Conservation (phyloP, 2,329 filamentous ascomycete genomes). For the Penicillium frequentans region DNA sequence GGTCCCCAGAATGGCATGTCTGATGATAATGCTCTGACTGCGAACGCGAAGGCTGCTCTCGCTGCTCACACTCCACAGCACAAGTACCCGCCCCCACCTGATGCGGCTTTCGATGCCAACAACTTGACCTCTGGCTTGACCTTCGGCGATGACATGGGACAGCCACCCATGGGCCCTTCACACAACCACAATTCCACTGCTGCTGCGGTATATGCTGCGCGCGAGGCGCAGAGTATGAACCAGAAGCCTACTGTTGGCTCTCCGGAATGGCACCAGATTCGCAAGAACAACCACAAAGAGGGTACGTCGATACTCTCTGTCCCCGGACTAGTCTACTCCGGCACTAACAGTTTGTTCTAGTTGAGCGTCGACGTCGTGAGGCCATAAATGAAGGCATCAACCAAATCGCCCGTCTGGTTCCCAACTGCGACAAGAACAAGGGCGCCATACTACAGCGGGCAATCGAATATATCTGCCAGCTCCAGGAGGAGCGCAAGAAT, state of each 20-base stretch:
- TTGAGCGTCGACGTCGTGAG: constrained; percentile 92
- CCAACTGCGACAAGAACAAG: constrained; percentile 98
- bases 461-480: constrained; percentile 88
- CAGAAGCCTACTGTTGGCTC: constrained; percentile 89
- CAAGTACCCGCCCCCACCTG: constrained; percentile 47
- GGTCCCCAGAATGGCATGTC: constrained; percentile 56
- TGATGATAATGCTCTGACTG: constrained; percentile 48
- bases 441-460: constrained; percentile 92
- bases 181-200: constrained; percentile 57
- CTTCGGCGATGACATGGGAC: constrained; percentile 43
- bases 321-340: not conserved
- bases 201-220: constrained; percentile 56
- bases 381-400: constrained; percentile 99
- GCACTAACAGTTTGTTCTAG: constrained; percentile 47
- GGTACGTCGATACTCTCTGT: constrained; percentile 56
- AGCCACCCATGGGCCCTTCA: constrained; percentile 34
- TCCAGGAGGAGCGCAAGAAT: constrained; percentile 54
- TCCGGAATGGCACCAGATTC: constrained; percentile 95
- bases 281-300: constrained; percentile 98
- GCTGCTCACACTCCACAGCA: constrained; percentile 46
- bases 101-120: constrained; percentile 38
- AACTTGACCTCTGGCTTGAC: constrained; percentile 36
- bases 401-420: constrained; percentile 95
- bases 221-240: constrained; percentile 52
- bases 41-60: constrained; percentile 49